Conservation (phyloP, 2,329 filamentous ascomycete genomes). For the Trichoderma pleuroti region DNA sequence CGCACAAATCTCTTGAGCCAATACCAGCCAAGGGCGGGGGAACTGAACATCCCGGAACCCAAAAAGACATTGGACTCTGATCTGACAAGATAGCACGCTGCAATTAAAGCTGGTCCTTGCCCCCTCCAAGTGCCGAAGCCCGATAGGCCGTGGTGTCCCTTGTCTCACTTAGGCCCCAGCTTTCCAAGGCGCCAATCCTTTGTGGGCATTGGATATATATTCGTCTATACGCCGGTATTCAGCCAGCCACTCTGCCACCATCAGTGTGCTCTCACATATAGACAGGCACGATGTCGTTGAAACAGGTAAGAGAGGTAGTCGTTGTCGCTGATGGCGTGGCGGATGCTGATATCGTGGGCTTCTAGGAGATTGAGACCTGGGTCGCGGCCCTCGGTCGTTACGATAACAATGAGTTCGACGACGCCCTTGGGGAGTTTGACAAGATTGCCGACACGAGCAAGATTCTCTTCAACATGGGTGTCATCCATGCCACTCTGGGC, state of each 20-base stretch:
- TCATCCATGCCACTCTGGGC: conserved; percentile 93
- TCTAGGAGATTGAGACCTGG: conserved; percentile 97
- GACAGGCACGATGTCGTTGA: conserved; percentile 51
- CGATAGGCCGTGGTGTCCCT: background rate
- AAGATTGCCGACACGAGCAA: conserved; percentile 92
- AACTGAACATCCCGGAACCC: conserved; percentile 3
- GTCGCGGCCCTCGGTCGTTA: conserved; percentile 86
- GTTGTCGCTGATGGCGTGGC: background rate
- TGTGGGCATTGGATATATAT: conserved; percentile 3
- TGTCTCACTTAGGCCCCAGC: background rate
- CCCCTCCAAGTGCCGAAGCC: background rate
- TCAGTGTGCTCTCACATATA: background rate
- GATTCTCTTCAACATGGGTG: conserved; percentile 97
- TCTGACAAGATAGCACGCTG: conserved; percentile 2
- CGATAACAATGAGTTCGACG: conserved; percentile 96
- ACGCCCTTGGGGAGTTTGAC: conserved; percentile 78
- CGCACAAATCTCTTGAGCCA: background rate
- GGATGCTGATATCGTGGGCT: background rate
- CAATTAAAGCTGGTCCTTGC: conserved; percentile 2
- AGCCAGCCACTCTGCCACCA: background rate
- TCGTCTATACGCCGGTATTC: background rate
- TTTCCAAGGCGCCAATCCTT: conserved; percentile 1
- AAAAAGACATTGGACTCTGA: conserved; percentile 2
- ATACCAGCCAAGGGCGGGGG: conserved; percentile 13
- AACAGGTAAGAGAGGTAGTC: conserved; percentile 47